Evolutionary conservation across 129 eudicot species (phyloP), one percentile per base, ranked within the genome.

Genomic region (Saussurea involucrata): DNA sequence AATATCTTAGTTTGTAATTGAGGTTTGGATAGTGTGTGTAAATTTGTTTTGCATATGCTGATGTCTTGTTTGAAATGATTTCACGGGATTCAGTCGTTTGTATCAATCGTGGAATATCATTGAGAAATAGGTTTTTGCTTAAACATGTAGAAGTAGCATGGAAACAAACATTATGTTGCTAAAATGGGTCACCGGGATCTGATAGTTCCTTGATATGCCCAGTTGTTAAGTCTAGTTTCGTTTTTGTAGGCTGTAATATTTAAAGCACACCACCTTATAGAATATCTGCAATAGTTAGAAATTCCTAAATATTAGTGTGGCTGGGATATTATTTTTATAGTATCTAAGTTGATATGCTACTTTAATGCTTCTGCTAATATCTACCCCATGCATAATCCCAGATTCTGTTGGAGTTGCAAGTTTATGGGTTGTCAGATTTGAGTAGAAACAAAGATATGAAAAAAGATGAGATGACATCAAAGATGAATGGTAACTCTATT

Each of bases 341-440:
- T 57, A 18, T 81, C 63, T 10, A 17, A 64, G 55, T 25, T 28
- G 53, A 6, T 66, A 21, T 78, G 64, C 29, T 66, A n/a, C 17
- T 63, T 24, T n/a, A 69, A 67, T 69, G 27, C 60, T 18, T 21
- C 69, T 75, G 13, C 69, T 75, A n/a, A 63, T 33, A 77, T 29
- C 69, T 72, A 6, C 22, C 20, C 67, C n/a, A 66, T 74, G 42
- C n/a, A 66, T 74, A 57, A 66, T 13, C 66, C 75, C 91, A 95
- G 99, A 81, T 95, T 75, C 80, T 95, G 37, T 74, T 95, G 83
- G 97, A 92, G 87, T 78, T 95, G 92, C 99, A 95, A 87, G 96
- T 95, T 77, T 95, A 92, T 79, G 97, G 99, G 21, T 82, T 95
- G 83, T 89, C 96, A 71, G 97, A 95, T 83, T 83, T 78, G 57